Percentiles rank a stretch among this genome's conserved stretches.
phyloP scores from a whole-genome alignment of 768 basidiomycete genomes.

The Pleurotus cornucopiae region DNA sequence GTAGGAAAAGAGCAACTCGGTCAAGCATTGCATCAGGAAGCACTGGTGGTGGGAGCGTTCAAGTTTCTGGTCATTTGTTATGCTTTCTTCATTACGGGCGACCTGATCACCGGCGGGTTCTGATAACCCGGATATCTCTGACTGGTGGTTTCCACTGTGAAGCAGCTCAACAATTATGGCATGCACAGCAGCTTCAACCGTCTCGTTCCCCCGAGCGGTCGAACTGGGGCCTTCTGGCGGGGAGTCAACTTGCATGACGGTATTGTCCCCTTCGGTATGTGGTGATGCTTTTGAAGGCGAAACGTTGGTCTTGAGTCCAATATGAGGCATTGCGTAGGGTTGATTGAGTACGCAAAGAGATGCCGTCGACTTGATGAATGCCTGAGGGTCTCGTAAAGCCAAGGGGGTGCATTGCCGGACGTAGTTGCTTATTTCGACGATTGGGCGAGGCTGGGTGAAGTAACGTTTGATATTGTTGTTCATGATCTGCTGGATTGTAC shows the following conservation, averaged over 20 bases:
- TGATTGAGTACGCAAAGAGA: constrained; percentile 69
- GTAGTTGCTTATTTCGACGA: constrained; percentile 64
- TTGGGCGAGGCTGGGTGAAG: constrained; percentile 69
- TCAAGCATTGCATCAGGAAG: constrained; percentile 88
- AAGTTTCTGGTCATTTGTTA: constrained; percentile 8
- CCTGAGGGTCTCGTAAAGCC: constrained; percentile 74
- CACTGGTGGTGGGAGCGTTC: constrained; percentile 57
- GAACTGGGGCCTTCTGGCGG: constrained; percentile 12
- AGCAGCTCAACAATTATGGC: constrained; percentile 72
- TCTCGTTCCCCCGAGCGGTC: constrained; percentile 29
- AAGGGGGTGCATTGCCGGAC: constrained; percentile 73
- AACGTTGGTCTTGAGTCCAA: constrained; percentile 44
- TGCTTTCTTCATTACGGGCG: constrained; percentile 14
- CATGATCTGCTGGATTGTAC: constrained; percentile 67
- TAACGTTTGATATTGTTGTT: constrained; percentile 78
- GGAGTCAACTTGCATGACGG: constrained; percentile 61
- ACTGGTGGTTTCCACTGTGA: constrained; percentile 47
- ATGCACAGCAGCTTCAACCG: constrained; percentile 59
- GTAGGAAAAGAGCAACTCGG: constrained; percentile 92
- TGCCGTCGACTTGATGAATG: constrained; percentile 72
- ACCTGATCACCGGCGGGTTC: constrained; percentile 9
- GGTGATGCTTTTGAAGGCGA: constrained; percentile 18
- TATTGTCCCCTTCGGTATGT: constrained; percentile 19
- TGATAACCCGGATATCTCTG: constrained; percentile 12
- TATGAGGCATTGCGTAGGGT: constrained; percentile 58